These are phyloP conservation scores for Chlorella sp. DNA, from an alignment of 139 green algal species.

Conservation along the genomic window DNA sequence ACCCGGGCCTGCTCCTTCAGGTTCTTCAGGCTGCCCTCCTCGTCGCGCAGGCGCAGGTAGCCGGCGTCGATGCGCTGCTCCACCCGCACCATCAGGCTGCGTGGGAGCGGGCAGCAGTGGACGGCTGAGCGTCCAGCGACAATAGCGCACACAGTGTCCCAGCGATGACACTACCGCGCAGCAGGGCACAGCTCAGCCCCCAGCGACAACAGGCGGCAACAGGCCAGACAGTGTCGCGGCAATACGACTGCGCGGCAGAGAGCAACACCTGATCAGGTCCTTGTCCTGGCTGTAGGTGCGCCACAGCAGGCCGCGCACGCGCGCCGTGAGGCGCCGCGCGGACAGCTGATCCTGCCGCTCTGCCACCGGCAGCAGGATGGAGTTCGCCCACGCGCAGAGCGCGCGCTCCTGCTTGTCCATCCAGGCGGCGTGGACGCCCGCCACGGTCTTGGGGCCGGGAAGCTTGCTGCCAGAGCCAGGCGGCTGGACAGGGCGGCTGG, in stretches of 20 bases:
- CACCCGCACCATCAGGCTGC: constrained; percentile 55
- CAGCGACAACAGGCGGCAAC: neutral
- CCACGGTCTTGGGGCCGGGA: too few species aligned
- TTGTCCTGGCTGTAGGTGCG: constrained; percentile 43
- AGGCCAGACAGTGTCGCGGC: neutral
- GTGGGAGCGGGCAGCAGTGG: neutral
- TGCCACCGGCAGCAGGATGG: constrained; percentile 40
- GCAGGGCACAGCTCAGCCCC: neutral
- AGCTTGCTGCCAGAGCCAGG: too few species aligned
- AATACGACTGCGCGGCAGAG: neutral
- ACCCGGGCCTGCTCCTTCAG: constrained; percentile 48
- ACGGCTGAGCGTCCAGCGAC: neutral
- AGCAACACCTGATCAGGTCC: constrained; percentile 25
- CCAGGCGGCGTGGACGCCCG: too few species aligned
- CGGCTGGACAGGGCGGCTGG: too few species aligned
- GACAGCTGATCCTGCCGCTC: constrained; percentile 5
- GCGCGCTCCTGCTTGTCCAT: constrained; percentile 75
- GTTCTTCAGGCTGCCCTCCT: constrained; percentile 51
- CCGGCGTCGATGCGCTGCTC: constrained; percentile 58
- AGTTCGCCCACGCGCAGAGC: constrained; percentile 71
- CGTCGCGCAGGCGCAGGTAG: constrained; percentile 52
- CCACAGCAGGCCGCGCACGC: constrained; percentile 38
- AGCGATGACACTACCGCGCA: neutral
- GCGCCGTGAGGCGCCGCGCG: constrained; percentile 17
- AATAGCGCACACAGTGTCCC: neutral